Percentiles rank a stretch among this genome's conserved stretches.
These are phyloP conservation scores for Pseudocercospora cruenta DNA, from an alignment of 2,329 filamentous ascomycete species.

Conservation along the genomic window DNA sequence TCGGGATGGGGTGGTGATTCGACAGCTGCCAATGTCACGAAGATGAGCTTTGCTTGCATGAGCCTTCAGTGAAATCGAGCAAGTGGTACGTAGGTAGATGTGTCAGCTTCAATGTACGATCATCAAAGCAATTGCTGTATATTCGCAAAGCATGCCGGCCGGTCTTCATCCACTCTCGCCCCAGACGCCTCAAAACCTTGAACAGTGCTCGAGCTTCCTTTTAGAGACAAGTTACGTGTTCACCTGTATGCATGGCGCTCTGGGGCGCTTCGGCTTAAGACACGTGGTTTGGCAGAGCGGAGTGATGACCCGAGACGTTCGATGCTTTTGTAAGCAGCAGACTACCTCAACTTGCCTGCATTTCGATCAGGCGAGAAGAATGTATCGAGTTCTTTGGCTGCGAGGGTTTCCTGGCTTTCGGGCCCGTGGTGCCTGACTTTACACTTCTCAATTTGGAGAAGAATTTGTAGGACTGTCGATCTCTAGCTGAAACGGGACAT, in stretches of 20 bases:
- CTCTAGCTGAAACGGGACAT: background rate
- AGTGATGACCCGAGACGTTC: no score
- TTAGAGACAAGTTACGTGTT: background rate
- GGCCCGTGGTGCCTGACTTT: background rate
- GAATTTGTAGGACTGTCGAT: background rate
- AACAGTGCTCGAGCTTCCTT: background rate
- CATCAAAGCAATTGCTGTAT: background rate
- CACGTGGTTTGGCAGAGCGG: background rate
- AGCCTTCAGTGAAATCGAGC: conserved; percentile 30
- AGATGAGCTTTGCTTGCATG: conserved; percentile 61
- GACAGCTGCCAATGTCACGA: conserved; percentile 32
- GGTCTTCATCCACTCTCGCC: background rate
- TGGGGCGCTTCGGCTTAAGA: background rate
- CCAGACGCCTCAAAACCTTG: background rate
- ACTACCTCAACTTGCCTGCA: no score
- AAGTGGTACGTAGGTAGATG: no score
- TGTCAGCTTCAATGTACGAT: no score
- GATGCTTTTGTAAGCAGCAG: background rate
- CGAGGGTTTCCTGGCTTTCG: background rate
- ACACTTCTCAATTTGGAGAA: background rate
- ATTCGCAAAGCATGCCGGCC: background rate
- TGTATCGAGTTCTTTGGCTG: background rate
- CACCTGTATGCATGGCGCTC: background rate
- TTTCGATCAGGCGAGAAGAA: background rate
- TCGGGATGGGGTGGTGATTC: conserved; percentile 25